A percentile compares a stretch with the other conserved stretches of the same genome.
Conservation (phyloP, 2,329 filamentous ascomycete genomes). For the Beauveria scarabaeidicola region DNA sequence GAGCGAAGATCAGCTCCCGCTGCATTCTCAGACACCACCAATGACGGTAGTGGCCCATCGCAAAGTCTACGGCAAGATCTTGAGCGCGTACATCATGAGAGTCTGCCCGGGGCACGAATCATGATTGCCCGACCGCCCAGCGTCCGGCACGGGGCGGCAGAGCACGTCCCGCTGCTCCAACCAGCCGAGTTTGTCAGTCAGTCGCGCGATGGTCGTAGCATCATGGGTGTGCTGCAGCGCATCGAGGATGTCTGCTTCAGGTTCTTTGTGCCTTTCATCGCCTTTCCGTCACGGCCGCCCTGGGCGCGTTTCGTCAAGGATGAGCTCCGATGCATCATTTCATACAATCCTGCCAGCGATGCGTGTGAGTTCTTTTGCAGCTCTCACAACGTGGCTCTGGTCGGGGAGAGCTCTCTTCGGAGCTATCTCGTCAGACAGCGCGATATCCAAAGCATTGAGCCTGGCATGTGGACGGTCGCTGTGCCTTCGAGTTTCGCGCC, state of each 20-base stretch:
- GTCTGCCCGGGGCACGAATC: constrained; percentile 2
- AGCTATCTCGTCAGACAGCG: neutral
- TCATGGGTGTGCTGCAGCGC: constrained; percentile 2
- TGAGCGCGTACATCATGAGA: neutral
- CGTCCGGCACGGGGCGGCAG: neutral
- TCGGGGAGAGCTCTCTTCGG: neutral
- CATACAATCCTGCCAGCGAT: constrained; percentile 1
- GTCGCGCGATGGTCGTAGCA: neutral
- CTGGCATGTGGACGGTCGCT: constrained; percentile 5
- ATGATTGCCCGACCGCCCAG: constrained; percentile 1
- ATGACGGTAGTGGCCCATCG: neutral
- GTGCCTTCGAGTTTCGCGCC: neutral
- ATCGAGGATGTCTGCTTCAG: neutral
- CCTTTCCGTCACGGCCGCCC: neutral
- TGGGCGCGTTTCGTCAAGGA: neutral
- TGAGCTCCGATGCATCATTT: neutral
- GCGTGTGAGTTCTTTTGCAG: constrained; percentile 2
- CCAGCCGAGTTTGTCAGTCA: constrained; percentile 2
- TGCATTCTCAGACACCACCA: neutral
- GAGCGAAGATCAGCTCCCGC: neutral
- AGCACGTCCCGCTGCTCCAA: neutral
- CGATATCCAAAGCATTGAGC: neutral
- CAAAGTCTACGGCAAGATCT: neutral
- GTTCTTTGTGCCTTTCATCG: neutral
- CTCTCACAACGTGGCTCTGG: neutral